These are phyloP conservation scores for Penicillium sp. DNA, from an alignment of 2,329 filamentous ascomycete species.

Conservation along the genomic window DNA sequence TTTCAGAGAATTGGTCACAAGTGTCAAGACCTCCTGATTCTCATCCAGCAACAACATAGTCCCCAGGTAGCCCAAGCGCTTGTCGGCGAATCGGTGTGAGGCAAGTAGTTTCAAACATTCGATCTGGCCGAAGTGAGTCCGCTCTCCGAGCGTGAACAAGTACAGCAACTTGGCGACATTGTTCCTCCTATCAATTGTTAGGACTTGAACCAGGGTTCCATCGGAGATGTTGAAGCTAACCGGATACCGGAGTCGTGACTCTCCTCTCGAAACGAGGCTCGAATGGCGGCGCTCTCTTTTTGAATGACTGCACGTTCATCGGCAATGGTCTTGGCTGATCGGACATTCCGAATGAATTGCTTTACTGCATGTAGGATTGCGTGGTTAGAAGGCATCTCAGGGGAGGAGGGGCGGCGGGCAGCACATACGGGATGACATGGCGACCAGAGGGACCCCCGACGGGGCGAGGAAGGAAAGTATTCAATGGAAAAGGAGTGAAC, in stretches of 20 bases:
- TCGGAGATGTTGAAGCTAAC: constrained; percentile 53
- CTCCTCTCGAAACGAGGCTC: constrained; percentile 96
- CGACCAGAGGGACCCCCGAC: constrained; percentile 51
- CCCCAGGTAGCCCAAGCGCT: constrained; percentile 90
- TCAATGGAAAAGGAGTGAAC: constrained; percentile 11
- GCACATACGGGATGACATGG: constrained; percentile 60
- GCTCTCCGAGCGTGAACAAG: constrained; percentile 94
- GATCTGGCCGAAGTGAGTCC: constrained; percentile 98
- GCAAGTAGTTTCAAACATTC: constrained; percentile 97
- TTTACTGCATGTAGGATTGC: constrained; percentile 66
- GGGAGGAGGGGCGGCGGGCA: constrained; percentile 29
- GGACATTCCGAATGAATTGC: constrained; percentile 99
- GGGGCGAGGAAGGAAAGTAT: constrained; percentile 28
- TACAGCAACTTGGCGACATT: constrained; percentile 99
- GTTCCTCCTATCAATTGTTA: constrained; percentile 70
- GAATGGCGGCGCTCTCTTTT: constrained; percentile 96
- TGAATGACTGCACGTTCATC: constrained; percentile 98
- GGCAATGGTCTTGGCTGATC: constrained; percentile 97
- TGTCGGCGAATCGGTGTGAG: constrained; percentile 96
- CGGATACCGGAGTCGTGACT: constrained; percentile 87
- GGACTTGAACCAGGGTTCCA: constrained; percentile 7
- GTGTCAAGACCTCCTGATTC: constrained; percentile 95
- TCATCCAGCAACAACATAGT: constrained; percentile 96
- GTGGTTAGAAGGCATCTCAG: constrained; percentile 22
- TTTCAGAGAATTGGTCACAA: constrained; percentile 96